A percentile compares a stretch with the other conserved stretches of the same genome.
Evolutionary conservation across 805 yeast genomes (phyloP).

Genomic region (Candida palmyrensis): DNA sequence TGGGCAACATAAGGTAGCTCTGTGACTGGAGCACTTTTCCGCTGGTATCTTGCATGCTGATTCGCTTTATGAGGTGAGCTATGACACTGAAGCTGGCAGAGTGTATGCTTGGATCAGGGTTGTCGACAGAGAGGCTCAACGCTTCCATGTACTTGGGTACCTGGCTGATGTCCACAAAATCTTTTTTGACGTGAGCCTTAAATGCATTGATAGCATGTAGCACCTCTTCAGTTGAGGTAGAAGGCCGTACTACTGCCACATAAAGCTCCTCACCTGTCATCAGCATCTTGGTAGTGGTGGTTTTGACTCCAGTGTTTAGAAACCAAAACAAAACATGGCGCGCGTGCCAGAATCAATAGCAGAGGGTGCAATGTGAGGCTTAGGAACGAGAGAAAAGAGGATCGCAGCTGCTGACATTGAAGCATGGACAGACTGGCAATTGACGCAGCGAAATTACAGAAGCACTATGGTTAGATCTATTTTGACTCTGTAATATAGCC

Average conservation of each 20-base stretch:
- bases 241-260: background rate
- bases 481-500: no score
- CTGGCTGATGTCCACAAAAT: conserved; percentile 44
- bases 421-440: no score
- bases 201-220: conserved; percentile 24
- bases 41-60: conserved; percentile 50
- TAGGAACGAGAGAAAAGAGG: no score
- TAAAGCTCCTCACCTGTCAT: conserved; percentile 3
- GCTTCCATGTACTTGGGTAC: conserved; percentile 50
- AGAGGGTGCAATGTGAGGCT: no score
- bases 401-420: no score
- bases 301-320: no score
- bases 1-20: conserved; percentile 45
- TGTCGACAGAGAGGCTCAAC: conserved; percentile 40
- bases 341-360: no score
- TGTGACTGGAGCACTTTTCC: conserved; percentile 35
- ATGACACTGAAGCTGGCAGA: conserved; percentile 43
- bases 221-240: background rate
- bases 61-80: conserved; percentile 53
- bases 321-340: background rate
- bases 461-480: no score
- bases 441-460: no score
- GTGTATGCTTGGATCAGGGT: conserved; percentile 33
- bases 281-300: no score
- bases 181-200: conserved; percentile 52